Conservation (phyloP, 495 filamentous ascomycete genomes). For the Daldinia loculata region DNA sequence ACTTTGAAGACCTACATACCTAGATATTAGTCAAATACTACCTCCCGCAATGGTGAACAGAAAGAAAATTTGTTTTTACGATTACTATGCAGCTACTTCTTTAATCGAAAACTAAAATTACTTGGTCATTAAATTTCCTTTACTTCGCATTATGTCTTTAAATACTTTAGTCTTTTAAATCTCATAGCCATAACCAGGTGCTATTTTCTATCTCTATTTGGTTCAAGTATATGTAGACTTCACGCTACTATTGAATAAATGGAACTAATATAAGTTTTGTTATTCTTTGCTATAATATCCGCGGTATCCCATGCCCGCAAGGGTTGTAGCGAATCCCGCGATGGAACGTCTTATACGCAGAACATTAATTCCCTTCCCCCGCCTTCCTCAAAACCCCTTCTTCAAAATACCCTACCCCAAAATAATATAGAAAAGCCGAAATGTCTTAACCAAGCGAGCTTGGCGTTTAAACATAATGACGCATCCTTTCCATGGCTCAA, state of each 20-base stretch:
- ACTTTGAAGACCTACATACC: conserved; percentile 1
- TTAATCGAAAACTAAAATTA: not conserved
- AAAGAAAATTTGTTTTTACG: not conserved
- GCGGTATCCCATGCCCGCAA: not conserved
- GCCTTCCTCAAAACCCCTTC: not conserved
- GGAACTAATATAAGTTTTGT: not conserved
- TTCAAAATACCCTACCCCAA: not conserved
- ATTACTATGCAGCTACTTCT: not conserved
- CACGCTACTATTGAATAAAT: not conserved
- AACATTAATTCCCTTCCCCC: not conserved
- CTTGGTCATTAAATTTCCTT: too few species aligned
- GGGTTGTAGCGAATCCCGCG: not conserved
- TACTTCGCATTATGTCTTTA: too few species aligned
- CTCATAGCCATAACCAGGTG: too few species aligned
- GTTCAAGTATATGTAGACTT: not conserved
- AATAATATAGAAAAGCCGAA: not conserved
- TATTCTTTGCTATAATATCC: not conserved
- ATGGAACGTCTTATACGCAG: conserved; percentile 2
- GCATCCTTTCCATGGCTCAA: not conserved
- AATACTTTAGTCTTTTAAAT: not conserved
- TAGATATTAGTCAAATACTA: conserved; percentile 1
- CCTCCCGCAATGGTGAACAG: not conserved
- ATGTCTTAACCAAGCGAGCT: not conserved
- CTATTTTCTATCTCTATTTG: too few species aligned
- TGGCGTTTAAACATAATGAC: not conserved